phyloP scores from a whole-genome alignment of 108 stramenopile species.

The Stephanodiscus minutulus region DNA sequence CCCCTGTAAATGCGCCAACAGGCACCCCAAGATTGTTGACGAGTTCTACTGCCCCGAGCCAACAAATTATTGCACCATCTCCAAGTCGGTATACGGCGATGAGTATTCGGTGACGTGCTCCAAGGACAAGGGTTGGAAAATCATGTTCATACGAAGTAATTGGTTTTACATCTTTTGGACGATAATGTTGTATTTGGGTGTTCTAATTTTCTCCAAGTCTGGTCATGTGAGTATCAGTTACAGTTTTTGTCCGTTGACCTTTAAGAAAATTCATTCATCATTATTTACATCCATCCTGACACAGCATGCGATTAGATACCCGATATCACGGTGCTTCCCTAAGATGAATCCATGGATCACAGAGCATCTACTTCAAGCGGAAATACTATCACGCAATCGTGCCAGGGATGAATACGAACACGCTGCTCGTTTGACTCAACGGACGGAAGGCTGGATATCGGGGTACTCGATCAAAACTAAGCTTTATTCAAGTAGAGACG shows the following conservation, averaged over 20 bases:
- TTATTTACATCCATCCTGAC: neutral
- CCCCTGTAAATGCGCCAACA: conserved; percentile 2
- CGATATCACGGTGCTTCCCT: conserved; percentile 17
- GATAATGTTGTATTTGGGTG: conserved; percentile 5
- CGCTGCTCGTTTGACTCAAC: conserved; percentile 12
- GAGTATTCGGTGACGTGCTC: conserved; percentile 22
- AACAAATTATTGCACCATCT: conserved; percentile 17
- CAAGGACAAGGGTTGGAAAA: conserved; percentile 18
- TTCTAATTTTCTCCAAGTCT: conserved; percentile 5
- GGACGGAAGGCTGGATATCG: conserved; percentile 22
- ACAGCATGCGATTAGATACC: conserved; percentile 30
- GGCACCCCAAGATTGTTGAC: neutral
- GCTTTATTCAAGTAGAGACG: neutral
- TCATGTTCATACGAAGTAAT: conserved; percentile 8
- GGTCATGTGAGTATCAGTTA: conserved; percentile 16
- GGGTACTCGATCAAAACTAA: conserved; percentile 34
- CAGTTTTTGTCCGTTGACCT: neutral
- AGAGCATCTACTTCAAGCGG: conserved; percentile 20
- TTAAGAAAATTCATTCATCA: neutral
- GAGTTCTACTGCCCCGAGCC: conserved; percentile 23
- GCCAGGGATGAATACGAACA: neutral
- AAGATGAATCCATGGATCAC: conserved; percentile 25
- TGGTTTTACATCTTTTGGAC: conserved; percentile 33
- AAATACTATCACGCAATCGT: conserved; percentile 4
- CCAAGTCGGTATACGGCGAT: neutral